Percentiles rank a stretch among this genome's conserved stretches.
These are phyloP conservation scores for Populus alba DNA, from an alignment of 345 rosid genomes.

Conservation along the genomic window DNA sequence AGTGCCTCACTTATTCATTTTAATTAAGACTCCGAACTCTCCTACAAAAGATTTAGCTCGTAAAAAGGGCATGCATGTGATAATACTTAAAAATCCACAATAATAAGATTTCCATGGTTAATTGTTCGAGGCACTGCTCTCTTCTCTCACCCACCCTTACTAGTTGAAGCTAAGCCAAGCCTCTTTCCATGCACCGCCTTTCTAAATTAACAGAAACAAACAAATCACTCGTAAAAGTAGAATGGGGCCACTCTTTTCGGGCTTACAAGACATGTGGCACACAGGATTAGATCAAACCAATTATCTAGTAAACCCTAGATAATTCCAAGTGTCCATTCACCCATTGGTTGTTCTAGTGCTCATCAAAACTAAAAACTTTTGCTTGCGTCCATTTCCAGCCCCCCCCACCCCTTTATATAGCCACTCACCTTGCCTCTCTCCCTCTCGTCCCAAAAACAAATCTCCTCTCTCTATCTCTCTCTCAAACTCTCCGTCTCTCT, in stretches of 20 bases:
- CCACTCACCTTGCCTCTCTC: slow-evolving; percentile 20
- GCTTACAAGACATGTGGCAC: neutral
- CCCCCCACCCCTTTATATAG: slow-evolving; percentile 38
- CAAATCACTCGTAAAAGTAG: too few species aligned
- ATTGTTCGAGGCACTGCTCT: too few species aligned
- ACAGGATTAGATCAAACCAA: neutral
- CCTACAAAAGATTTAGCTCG: too few species aligned
- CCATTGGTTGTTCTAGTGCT: slow-evolving; percentile 2
- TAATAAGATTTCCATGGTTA: too few species aligned
- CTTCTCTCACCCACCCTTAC: too few species aligned
- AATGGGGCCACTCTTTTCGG: neutral
- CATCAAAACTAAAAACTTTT: neutral
- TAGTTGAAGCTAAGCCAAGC: too few species aligned
- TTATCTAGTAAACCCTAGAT: neutral
- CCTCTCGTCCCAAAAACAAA: slow-evolving; percentile 18
- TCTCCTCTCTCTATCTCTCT: slow-evolving; percentile 5
- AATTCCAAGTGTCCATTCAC: slow-evolving; percentile 2
- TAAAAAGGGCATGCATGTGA: too few species aligned
- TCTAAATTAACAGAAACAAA: too few species aligned
- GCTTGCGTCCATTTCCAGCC: neutral
- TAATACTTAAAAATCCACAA: too few species aligned
- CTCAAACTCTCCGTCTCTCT: neutral
- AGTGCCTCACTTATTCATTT: too few species aligned
- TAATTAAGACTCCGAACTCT: too few species aligned
- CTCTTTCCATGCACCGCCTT: too few species aligned